Conservation (phyloP, 148 eudicot species). For the Limonium bicolor region DNA sequence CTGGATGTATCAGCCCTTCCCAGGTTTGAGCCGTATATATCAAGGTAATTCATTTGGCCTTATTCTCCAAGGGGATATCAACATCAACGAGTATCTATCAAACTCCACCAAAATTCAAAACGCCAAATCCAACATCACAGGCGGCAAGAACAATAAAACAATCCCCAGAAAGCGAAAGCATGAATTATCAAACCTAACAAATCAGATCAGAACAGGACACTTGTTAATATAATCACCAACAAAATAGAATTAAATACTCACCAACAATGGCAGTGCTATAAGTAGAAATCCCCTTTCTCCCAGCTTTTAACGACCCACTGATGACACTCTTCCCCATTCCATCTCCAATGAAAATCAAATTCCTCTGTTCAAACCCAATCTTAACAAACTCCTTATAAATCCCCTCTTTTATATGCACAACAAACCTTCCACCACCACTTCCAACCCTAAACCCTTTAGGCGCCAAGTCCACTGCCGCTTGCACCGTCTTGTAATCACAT, state of each 20-base stretch:
- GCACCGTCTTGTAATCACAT: slow-evolving; percentile 29
- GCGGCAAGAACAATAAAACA: no score
- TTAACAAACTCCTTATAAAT: slow-evolving; percentile 68
- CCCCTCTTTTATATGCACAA: slow-evolving; percentile 59
- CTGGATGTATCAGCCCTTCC: no score
- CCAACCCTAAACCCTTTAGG: slow-evolving; percentile 24
- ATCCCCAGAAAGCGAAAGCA: not conserved
- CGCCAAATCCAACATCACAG: no score
- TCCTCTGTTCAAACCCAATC: slow-evolving; percentile 56
- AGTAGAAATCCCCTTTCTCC: slow-evolving; percentile 40
- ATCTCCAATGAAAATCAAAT: slow-evolving; percentile 69
- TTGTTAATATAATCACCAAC: not conserved
- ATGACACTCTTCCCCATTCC: slow-evolving; percentile 83
- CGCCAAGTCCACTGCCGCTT: slow-evolving; percentile 59
- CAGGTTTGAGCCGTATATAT: no score
- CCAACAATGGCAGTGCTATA: slow-evolving; percentile 74
- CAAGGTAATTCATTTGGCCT: no score
- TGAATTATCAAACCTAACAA: not conserved
- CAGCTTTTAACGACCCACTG: slow-evolving; percentile 39
- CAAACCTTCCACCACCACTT: slow-evolving; percentile 22
- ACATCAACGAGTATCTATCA: no score
- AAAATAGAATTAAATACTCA: slow-evolving; percentile 12
- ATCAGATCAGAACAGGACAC: not conserved
- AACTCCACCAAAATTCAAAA: no score
- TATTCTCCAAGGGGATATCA: no score